Evolutionary conservation across 768 basidiomycete species (phyloP).

Genomic region (Collybia sp.): DNA sequence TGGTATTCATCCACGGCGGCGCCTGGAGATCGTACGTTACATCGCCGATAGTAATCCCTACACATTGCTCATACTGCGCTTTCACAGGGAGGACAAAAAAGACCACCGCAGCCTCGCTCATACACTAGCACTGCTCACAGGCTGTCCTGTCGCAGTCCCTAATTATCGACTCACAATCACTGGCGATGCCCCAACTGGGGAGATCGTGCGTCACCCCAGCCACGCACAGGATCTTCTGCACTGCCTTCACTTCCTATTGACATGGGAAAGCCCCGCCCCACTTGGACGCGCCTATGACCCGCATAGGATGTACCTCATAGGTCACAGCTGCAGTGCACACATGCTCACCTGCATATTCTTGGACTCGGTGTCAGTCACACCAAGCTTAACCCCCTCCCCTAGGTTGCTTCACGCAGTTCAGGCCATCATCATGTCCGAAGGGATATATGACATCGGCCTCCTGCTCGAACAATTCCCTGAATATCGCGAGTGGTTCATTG

Average conservation of each 20-base stretch:
- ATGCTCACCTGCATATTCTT: conserved; percentile 72
- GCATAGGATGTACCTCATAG: conserved; percentile 50
- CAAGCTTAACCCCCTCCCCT: conserved; percentile 39
- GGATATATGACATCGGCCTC: conserved; percentile 71
- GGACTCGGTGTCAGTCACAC: conserved; percentile 36
- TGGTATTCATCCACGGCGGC: conserved; percentile 79
- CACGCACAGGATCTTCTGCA: conserved; percentile 64
- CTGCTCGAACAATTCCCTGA: conserved; percentile 59
- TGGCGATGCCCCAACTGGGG: conserved; percentile 27
- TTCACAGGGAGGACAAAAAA: conserved; percentile 65
- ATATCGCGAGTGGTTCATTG: conserved; percentile 72
- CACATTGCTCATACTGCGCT: conserved; percentile 2
- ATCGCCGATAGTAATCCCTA: conserved; percentile 1
- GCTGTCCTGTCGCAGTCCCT: conserved; percentile 60
- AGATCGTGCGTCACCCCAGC: conserved; percentile 54
- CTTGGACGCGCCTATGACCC: conserved; percentile 29
- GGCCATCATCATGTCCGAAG: conserved; percentile 65
- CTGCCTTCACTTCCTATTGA: conserved; percentile 54
- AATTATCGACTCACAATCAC: conserved; percentile 72
- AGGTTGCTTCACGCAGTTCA: conserved; percentile 38
- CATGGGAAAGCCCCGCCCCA: conserved; percentile 35
- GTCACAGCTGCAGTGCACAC: conserved; percentile 82
- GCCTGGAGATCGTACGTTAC: conserved; percentile 67
- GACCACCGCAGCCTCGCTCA: conserved; percentile 52
- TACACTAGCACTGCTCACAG: conserved; percentile 42